Percentiles rank a stretch among this genome's conserved stretches.
These are phyloP conservation scores for Kuraishia capsulata DNA, from an alignment of 805 yeast species.

Conservation along the genomic window DNA sequence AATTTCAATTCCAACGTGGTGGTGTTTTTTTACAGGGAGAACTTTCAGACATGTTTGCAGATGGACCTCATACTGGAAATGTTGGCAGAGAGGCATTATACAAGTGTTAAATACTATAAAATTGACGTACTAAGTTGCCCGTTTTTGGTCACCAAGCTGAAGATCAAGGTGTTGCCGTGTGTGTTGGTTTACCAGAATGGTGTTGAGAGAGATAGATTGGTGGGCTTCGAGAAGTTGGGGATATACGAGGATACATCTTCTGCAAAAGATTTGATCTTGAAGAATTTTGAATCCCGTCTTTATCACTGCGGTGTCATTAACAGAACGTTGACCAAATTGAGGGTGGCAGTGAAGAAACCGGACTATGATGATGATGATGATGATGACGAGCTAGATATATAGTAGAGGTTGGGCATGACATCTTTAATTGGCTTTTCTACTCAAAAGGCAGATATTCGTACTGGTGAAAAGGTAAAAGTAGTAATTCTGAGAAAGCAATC, in stretches of 20 bases:
- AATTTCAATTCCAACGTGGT: conserved; percentile 32
- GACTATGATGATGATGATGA: conserved; percentile 7
- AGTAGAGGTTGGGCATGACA: too few species aligned
- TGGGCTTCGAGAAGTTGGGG: conserved; percentile 56
- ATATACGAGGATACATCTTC: conserved; percentile 24
- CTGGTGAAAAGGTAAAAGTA: too few species aligned
- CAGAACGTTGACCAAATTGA: conserved; percentile 23
- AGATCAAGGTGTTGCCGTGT: conserved; percentile 63
- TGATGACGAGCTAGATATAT: conserved; percentile 31
- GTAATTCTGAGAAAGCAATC: too few species aligned
- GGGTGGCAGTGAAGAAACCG: conserved; percentile 9
- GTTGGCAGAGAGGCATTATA: conserved; percentile 52
- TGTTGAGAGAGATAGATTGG: conserved; percentile 44
- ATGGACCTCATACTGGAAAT: conserved; percentile 39
- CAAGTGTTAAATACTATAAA: conserved; percentile 34
- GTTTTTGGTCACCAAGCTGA: conserved; percentile 56
- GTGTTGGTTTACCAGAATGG: conserved; percentile 55
- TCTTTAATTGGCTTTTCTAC: too few species aligned
- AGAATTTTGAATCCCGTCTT: conserved; percentile 38
- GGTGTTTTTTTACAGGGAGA: conserved; percentile 53
- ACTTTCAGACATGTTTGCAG: conserved; percentile 48
- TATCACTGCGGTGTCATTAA: conserved; percentile 21
- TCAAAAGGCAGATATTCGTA: too few species aligned
- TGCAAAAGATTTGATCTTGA: conserved; percentile 35
- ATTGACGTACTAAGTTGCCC: conserved; percentile 62